phyloP scores from a whole-genome alignment of 345 rosid species.

The Salix exigua region DNA sequence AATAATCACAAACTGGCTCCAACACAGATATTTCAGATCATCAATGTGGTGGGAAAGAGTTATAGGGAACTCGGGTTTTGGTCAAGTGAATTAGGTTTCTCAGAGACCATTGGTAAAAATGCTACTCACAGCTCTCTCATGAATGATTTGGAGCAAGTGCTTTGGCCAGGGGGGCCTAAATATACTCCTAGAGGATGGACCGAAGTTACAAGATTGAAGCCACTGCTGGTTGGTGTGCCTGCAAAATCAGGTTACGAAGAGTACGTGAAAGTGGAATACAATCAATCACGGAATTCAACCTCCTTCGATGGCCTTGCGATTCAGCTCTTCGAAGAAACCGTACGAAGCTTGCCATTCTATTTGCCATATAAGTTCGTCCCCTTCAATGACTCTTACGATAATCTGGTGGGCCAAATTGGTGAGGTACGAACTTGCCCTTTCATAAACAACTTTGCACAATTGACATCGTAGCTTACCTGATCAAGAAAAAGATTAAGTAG shows the following conservation, averaged over 20 bases:
- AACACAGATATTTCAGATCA: conserved; percentile 2
- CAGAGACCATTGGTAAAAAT: not conserved
- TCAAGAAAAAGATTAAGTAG: too few species aligned
- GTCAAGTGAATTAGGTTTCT: conserved; percentile 22
- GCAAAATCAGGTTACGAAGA: not conserved
- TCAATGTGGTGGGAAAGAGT: conserved; percentile 23
- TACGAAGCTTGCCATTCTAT: conserved; percentile 9
- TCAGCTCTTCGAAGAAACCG: conserved; percentile 5
- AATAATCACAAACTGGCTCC: conserved; percentile 5
- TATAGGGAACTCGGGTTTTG: conserved; percentile 27
- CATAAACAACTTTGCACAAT: not conserved
- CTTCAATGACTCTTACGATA: conserved; percentile 12
- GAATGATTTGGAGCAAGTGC: conserved; percentile 14
- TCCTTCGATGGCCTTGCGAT: conserved; percentile 18
- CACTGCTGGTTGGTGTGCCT: conserved; percentile 25
- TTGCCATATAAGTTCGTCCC: conserved; percentile 6
- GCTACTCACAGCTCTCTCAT: conserved; percentile 1
- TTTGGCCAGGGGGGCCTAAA: conserved; percentile 27
- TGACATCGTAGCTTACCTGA: too few species aligned
- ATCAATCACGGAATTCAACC: not conserved
- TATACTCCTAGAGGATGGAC: conserved; percentile 25
- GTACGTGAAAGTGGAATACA: conserved; percentile 3
- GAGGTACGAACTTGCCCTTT: not conserved
- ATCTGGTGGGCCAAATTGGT: conserved; percentile 21
- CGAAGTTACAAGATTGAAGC: not conserved